phyloP scores from a whole-genome alignment of 2,329 filamentous ascomycete genomes.

The Ascochyta viciae-villosae region DNA sequence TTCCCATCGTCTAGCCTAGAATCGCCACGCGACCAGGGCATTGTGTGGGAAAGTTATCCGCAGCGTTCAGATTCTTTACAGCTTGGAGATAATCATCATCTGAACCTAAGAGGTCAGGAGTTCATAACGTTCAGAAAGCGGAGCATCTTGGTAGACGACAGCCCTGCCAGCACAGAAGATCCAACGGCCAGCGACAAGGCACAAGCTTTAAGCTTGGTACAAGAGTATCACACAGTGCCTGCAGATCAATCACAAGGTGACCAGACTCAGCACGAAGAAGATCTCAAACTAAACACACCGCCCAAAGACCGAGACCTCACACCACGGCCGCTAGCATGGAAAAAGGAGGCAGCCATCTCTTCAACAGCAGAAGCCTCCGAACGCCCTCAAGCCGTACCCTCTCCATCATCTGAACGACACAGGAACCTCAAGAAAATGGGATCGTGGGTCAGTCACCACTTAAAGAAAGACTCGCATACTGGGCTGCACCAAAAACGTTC shows the following conservation, averaged over 20 bases:
- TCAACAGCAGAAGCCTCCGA: not conserved
- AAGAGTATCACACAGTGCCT: slow-evolving; percentile 41
- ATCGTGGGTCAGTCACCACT: slow-evolving; percentile 11
- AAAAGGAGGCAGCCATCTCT: slow-evolving; percentile 15
- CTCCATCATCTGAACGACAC: not conserved
- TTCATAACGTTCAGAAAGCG: not conserved
- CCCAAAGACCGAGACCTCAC: slow-evolving; percentile 17
- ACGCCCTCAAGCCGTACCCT: not conserved
- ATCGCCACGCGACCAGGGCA: slow-evolving; percentile 12
- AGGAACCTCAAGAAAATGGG: slow-evolving; percentile 9
- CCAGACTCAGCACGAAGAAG: not conserved
- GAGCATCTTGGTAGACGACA: not conserved
- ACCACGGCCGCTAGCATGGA: slow-evolving; percentile 32
- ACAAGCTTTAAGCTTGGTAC: slow-evolving; percentile 30
- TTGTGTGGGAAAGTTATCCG: not conserved
- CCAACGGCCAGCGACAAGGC: slow-evolving; percentile 25
- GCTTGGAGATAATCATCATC: not conserved
- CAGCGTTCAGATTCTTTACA: slow-evolving; percentile 3
- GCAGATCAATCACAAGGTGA: slow-evolving; percentile 33
- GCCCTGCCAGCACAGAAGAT: slow-evolving; percentile 10
- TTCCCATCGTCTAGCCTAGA: slow-evolving; percentile 29
- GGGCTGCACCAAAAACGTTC: not conserved
- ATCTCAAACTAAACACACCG: not conserved
- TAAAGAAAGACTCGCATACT: not conserved
- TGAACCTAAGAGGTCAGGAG: not conserved